A percentile compares a stretch with the other conserved stretches of the same genome.
Evolutionary conservation across 345 rosid genomes (phyloP).

Genomic region (Dipteronia sinensis): DNA sequence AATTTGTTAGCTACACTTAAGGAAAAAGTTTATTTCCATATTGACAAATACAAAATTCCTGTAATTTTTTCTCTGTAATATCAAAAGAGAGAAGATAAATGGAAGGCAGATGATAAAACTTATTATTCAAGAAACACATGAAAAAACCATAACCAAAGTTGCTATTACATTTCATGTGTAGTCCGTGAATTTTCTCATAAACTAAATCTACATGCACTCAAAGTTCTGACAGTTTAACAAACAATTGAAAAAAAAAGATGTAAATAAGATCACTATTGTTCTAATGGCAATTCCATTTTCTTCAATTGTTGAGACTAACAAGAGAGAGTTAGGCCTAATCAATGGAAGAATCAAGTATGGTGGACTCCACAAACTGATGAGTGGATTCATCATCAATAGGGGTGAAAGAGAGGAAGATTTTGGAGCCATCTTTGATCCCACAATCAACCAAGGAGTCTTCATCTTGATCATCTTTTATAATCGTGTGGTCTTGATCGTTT

Average conservation of each 20-base stretch:
- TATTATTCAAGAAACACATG: not conserved
- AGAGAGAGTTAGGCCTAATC: not conserved
- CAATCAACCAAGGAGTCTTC: constrained; percentile 41
- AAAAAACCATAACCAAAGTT: not conserved
- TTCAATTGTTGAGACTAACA: not conserved
- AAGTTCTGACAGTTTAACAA: not conserved
- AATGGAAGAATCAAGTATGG: not conserved
- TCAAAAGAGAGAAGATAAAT: not conserved
- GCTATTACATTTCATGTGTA: not conserved
- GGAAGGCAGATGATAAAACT: not conserved
- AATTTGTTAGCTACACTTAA: not conserved
- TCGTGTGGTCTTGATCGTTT: constrained; percentile 17
- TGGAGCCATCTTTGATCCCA: constrained; percentile 59
- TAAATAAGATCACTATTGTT: not conserved
- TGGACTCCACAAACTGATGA: constrained; percentile 7
- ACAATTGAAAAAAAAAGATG: not conserved
- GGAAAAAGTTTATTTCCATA: not conserved
- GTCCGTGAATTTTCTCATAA: not conserved
- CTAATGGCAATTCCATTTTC: not conserved
- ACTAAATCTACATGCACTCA: not conserved
- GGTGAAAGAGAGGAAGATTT: constrained; percentile 62
- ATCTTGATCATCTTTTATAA: constrained; percentile 36
- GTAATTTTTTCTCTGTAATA: not conserved
- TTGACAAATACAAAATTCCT: not conserved
- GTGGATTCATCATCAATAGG: constrained; percentile 24